phyloP scores from a whole-genome alignment of 768 basidiomycete species.

The Podaxis rugospora region DNA sequence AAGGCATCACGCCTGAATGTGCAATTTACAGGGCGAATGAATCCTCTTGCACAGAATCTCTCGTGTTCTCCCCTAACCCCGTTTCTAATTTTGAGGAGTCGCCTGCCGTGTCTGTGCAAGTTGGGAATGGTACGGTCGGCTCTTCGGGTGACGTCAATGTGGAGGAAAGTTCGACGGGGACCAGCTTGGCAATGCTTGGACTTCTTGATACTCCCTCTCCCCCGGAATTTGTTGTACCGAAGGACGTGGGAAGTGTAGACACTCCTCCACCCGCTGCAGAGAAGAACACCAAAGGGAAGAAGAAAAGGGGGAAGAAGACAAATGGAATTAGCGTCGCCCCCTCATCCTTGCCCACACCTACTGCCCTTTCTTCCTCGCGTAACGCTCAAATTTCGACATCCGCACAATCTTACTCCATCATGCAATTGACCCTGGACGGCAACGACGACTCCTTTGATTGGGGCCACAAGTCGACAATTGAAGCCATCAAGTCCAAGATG shows the following conservation, averaged over 20 bases:
- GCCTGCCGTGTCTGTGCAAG: constrained; percentile 25
- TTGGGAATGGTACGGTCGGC: constrained; percentile 31
- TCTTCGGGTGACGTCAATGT: constrained; percentile 42
- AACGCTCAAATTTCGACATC: background rate
- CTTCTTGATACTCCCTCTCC: constrained; percentile 21
- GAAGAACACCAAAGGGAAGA: background rate
- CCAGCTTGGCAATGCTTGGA: constrained; percentile 33
- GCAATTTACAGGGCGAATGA: constrained; percentile 28
- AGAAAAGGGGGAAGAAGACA: background rate
- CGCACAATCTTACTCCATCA: constrained; percentile 9
- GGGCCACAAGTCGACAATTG: constrained; percentile 11
- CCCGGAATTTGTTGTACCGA: background rate
- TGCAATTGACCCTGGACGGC: constrained; percentile 13
- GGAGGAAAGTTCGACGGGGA: constrained; percentile 28
- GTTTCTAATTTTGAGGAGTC: constrained; percentile 24
- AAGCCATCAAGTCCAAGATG: constrained; percentile 14
- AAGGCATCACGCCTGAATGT: constrained; percentile 22
- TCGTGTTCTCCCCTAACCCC: constrained; percentile 20
- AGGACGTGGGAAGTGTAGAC: background rate
- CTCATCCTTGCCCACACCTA: background rate
- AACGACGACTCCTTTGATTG: constrained; percentile 2
- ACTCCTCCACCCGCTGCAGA: background rate
- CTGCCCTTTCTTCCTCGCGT: background rate
- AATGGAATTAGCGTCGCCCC: background rate
- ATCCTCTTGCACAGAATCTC: constrained; percentile 21